These are phyloP conservation scores for Pythium aphanidermatum DNA, from an alignment of 352 stramenopile genomes.

Conservation along the genomic window DNA sequence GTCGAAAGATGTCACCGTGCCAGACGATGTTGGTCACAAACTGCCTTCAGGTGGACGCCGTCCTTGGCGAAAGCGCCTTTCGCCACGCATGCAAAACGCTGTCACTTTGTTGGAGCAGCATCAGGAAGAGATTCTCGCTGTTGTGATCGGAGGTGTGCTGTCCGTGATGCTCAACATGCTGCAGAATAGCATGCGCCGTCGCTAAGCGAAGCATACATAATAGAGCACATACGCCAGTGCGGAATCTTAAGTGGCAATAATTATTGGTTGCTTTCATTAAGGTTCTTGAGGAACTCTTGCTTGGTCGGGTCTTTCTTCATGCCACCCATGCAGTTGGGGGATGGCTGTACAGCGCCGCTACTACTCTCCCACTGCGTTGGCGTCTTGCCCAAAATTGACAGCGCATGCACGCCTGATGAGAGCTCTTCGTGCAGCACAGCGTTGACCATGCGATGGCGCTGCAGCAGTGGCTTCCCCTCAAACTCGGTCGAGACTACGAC, in stretches of 20 bases:
- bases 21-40: slow-evolving; percentile 38
- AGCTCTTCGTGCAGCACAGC: slow-evolving; percentile 82
- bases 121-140: slow-evolving; percentile 65
- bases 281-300: slow-evolving; percentile 43
- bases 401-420: slow-evolving; percentile 86
- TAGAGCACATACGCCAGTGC: no score
- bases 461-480: slow-evolving; percentile 76
- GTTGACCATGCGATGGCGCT: slow-evolving; percentile 93
- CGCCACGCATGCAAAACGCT: slow-evolving; percentile 29
- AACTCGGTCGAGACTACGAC: slow-evolving; percentile 91
- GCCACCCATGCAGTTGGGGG: slow-evolving; percentile 64
- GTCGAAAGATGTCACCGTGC: slow-evolving; percentile 47
- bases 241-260: no score
- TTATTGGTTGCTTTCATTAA: slow-evolving; percentile 8
- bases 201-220: slow-evolving; percentile 9
- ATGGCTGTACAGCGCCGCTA: slow-evolving; percentile 45
- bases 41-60: slow-evolving; percentile 21
- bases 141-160: slow-evolving; percentile 62
- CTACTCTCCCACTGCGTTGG: slow-evolving; percentile 82
- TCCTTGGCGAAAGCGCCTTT: slow-evolving; percentile 40
- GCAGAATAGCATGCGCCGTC: slow-evolving; percentile 47
- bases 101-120: slow-evolving; percentile 48
- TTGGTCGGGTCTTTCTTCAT: slow-evolving; percentile 69
- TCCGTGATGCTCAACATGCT: slow-evolving; percentile 72
- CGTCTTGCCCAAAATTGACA: slow-evolving; percentile 94